Conservation (phyloP, 1,139 yeast species). For the Wickerhamiella pararugosa region DNA sequence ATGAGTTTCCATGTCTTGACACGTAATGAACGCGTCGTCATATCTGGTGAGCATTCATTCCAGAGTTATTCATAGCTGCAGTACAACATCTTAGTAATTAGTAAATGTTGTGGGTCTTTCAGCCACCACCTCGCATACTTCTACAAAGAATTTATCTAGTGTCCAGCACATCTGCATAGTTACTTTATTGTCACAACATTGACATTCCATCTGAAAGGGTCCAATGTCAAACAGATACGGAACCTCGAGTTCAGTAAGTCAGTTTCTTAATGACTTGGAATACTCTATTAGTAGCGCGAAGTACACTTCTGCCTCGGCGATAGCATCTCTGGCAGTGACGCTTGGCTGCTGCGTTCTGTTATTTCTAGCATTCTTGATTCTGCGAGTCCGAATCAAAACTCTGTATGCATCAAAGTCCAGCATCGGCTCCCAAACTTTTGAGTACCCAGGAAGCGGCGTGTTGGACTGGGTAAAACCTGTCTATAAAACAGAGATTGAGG, state of each 20-base stretch:
- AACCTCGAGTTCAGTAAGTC: not conserved
- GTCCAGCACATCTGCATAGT: too few relatives aligned
- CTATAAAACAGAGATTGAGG: constrained; percentile 17
- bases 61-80: too few relatives aligned
- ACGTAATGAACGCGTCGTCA: too few relatives aligned
- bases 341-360: constrained; percentile 24
- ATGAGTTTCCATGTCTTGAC: too few relatives aligned
- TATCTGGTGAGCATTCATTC: too few relatives aligned
- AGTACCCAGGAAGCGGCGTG: constrained; percentile 13
- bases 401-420: constrained; percentile 18
- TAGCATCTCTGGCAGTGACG: constrained; percentile 24
- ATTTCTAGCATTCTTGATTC: constrained; percentile 20
- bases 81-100: too few relatives aligned
- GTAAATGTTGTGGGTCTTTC: too few relatives aligned
- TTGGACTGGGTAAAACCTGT: constrained; percentile 21
- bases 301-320: constrained; percentile 20
- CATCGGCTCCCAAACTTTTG: constrained; percentile 15
- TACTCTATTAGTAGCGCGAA: constrained; percentile 14
- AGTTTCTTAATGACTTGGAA: constrained; percentile 14
- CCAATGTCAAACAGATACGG: not conserved
- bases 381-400: constrained; percentile 25
- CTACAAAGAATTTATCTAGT: too few relatives aligned
- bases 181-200: too few relatives aligned
- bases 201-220: not conserved
- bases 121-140: too few relatives aligned